A percentile compares a stretch with the other conserved stretches of the same genome.
Conservation (phyloP, 1,139 yeast species). For the Yamadazyma songkhlaensis region DNA sequence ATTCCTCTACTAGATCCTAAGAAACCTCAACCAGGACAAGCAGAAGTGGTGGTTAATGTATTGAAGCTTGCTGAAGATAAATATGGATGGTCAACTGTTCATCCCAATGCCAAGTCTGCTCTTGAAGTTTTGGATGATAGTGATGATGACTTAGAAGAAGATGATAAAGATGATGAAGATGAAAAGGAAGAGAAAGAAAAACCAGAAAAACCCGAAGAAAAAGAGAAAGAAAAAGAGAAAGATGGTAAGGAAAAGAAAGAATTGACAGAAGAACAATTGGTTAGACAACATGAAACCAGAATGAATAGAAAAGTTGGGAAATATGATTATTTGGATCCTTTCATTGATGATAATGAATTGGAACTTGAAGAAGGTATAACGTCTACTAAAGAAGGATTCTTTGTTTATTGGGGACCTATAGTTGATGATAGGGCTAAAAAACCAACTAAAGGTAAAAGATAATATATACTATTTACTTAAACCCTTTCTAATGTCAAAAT, state of each 20-base stretch:
- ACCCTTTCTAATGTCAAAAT: conserved; percentile 38
- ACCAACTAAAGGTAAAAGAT: conserved; percentile 16
- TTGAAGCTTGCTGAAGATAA: conserved; percentile 78
- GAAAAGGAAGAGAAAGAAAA: conserved; percentile 41
- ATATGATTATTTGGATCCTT: conserved; percentile 91
- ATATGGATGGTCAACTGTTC: conserved; percentile 76
- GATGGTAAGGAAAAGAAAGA: conserved; percentile 35
- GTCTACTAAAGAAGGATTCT: conserved; percentile 91
- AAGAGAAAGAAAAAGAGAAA: conserved; percentile 19
- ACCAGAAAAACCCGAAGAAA: conserved; percentile 32
- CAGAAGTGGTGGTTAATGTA: conserved; percentile 77
- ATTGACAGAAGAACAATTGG: conserved; percentile 46
- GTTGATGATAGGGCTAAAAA: conserved; percentile 54
- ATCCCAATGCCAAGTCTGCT: conserved; percentile 63
- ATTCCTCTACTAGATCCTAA: conserved; percentile 53
- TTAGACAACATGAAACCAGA: conserved; percentile 41
- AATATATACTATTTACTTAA: conserved; percentile 3
- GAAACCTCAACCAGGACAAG: conserved; percentile 58
- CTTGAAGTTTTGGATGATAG: conserved; percentile 62
- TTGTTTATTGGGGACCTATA: conserved; percentile 92
- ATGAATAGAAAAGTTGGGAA: conserved; percentile 77
- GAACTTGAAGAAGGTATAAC: conserved; percentile 93
- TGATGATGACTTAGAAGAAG: conserved; percentile 58
- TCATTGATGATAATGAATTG: conserved; percentile 91
- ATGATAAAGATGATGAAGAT: conserved; percentile 57